A percentile compares a stretch with the other conserved stretches of the same genome.
phyloP scores from a whole-genome alignment of 371 early-diverging fungal species.

The Quaeritorhiza haematococci region DNA sequence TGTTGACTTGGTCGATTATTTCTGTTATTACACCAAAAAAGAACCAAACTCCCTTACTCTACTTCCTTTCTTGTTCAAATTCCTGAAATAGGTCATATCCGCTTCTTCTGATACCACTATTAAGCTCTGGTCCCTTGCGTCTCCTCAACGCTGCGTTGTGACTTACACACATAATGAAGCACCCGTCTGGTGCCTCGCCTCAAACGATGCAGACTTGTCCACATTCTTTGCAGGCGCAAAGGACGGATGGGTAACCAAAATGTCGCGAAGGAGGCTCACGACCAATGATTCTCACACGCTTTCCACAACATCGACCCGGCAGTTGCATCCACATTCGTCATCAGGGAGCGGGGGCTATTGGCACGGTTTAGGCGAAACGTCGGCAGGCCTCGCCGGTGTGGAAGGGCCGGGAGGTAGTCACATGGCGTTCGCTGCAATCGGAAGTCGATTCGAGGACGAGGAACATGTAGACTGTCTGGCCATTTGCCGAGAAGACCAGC shows the following conservation, averaged over 20 bases:
- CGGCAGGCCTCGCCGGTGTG: constrained; percentile 2
- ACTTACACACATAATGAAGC: constrained; percentile 86
- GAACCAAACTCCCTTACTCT: no score
- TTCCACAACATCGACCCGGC: no score
- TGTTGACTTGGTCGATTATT: no score
- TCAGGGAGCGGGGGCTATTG: not conserved
- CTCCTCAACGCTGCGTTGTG: constrained; percentile 72
- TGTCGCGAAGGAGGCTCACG: constrained; percentile 26
- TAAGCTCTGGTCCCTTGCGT: constrained; percentile 88
- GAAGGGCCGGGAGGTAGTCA: no score
- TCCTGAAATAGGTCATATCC: constrained; percentile 62
- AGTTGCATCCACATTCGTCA: constrained; percentile 14
- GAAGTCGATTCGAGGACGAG: constrained; percentile 20
- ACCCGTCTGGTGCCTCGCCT: constrained; percentile 86
- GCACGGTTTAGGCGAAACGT: no score
- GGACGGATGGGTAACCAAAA: constrained; percentile 85
- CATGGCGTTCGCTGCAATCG: no score
- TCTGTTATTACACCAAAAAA: no score
- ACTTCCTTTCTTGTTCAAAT: not conserved
- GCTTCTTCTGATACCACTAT: constrained; percentile 87
- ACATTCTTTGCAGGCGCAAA: constrained; percentile 88
- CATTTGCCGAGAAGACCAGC: constrained; percentile 75
- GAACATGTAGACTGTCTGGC: constrained; percentile 65
- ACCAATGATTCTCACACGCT: no score
- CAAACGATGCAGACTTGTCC: constrained; percentile 74